Percentiles rank a stretch among this genome's conserved stretches.
phyloP scores from a whole-genome alignment of 2,329 filamentous ascomycete genomes.

The Hypomyces rosellus region DNA sequence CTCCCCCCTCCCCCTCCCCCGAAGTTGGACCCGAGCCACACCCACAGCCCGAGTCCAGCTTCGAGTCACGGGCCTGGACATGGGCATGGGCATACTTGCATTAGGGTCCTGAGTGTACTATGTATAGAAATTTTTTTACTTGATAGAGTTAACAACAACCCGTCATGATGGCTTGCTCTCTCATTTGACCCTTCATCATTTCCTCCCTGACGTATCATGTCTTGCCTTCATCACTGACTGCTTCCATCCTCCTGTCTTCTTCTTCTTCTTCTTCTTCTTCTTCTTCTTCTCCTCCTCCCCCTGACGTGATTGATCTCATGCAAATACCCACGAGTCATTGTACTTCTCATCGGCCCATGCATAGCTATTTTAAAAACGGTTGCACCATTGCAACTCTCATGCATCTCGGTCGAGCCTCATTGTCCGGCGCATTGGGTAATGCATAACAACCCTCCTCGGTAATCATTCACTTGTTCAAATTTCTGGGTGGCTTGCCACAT shows the following conservation, averaged over 20 bases:
- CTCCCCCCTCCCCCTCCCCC: not conserved
- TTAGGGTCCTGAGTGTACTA: constrained; percentile 11
- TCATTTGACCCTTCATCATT: not conserved
- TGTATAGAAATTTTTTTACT: constrained; percentile 4
- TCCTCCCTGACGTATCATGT: not conserved
- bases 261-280: not conserved
- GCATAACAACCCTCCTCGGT: too few species aligned
- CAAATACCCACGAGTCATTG: constrained; percentile 2
- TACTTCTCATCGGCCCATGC: not conserved
- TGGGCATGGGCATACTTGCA: constrained; percentile 8
- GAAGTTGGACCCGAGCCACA: too few species aligned
- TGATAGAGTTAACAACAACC: not conserved
- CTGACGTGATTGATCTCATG: not conserved
- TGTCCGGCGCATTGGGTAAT: not conserved
- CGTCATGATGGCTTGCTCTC: constrained; percentile 1
- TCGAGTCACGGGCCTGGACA: constrained; percentile 1
- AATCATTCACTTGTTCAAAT: not conserved
- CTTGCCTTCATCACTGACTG: not conserved
- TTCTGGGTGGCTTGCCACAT: not conserved
- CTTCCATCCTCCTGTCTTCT: not conserved
- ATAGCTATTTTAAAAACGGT: not conserved
- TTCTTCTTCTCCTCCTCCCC: not conserved
- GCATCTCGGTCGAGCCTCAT: not conserved
- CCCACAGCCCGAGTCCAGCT: not conserved
- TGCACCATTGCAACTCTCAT: not conserved